phyloP scores from a whole-genome alignment of 495 filamentous ascomycete genomes.

The Tuber aestivum region DNA sequence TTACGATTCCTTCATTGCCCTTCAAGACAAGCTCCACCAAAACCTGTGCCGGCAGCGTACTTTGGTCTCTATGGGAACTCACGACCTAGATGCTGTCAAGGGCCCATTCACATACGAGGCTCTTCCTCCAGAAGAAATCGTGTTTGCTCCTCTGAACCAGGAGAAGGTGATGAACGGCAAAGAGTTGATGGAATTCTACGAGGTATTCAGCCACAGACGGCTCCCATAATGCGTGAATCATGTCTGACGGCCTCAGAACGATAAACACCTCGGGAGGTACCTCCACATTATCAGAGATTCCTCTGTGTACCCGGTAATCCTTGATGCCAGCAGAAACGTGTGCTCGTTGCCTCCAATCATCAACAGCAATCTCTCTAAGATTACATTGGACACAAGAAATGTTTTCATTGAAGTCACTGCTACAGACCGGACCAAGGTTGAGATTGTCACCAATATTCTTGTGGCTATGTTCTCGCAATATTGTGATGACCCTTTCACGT shows the following conservation, averaged over 20 bases:
- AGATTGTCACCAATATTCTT: conserved; percentile 90
- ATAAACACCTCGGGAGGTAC: conserved; percentile 70
- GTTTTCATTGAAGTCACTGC: conserved; percentile 96
- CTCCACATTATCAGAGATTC: conserved; percentile 91
- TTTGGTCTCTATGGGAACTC: conserved; percentile 90
- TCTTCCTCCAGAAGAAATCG: conserved; percentile 81
- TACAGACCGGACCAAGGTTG: conserved; percentile 93
- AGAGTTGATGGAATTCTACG: conserved; percentile 91
- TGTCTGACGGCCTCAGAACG: conserved; percentile 51
- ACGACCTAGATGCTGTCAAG: conserved; percentile 88
- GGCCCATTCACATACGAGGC: conserved; percentile 97
- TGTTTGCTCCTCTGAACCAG: conserved; percentile 87
- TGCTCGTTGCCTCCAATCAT: conserved; percentile 97
- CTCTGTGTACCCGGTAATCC: conserved; percentile 93
- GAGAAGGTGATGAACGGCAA: conserved; percentile 76
- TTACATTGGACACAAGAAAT: conserved; percentile 79
- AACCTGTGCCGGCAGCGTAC: conserved; percentile 91
- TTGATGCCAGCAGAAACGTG: conserved; percentile 77
- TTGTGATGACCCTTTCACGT: conserved; percentile 77
- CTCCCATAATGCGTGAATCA: conserved; percentile 7
- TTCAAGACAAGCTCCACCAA: conserved; percentile 97
- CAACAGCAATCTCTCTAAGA: conserved; percentile 95
- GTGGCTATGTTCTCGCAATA: conserved; percentile 97
- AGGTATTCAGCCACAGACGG: conserved; percentile 47
- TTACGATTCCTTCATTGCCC: conserved; percentile 94